These are phyloP conservation scores for Fusarium fracticaudum DNA, from an alignment of 2,329 filamentous ascomycete species.

Conservation along the genomic window DNA sequence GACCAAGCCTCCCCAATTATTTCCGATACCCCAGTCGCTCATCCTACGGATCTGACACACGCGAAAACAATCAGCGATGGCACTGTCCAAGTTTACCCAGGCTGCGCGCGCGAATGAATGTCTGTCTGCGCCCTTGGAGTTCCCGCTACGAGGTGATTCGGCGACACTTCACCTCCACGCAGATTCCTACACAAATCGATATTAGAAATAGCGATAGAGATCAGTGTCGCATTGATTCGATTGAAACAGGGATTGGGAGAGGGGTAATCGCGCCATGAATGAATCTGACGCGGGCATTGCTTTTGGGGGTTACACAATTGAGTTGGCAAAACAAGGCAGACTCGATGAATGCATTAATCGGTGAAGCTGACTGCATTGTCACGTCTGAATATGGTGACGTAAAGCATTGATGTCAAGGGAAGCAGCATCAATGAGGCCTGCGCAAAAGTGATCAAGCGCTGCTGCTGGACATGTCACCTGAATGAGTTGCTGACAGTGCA, in stretches of 20 bases:
- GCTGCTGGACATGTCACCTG: background rate
- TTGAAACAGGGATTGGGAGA: background rate
- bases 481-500: background rate
- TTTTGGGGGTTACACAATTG: slow-evolving; percentile 8
- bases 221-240: background rate
- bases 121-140: background rate
- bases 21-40: background rate
- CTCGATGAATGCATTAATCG: background rate
- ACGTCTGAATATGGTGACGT: background rate
- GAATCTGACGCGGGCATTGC: background rate
- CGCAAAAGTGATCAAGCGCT: background rate
- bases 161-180: background rate
- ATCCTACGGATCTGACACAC: background rate
- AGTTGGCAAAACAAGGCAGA: background rate
- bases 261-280: background rate
- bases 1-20: background rate
- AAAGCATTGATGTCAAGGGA: background rate
- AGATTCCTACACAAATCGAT: background rate
- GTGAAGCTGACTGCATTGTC: slow-evolving; percentile 1
- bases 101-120: background rate
- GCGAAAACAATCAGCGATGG: background rate
- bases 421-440: background rate
- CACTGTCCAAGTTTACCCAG: background rate
- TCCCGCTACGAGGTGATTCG: background rate
- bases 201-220: background rate